Evolutionary conservation across 495 filamentous ascomycete species (phyloP).

Genomic region (Halenospora varia): DNA sequence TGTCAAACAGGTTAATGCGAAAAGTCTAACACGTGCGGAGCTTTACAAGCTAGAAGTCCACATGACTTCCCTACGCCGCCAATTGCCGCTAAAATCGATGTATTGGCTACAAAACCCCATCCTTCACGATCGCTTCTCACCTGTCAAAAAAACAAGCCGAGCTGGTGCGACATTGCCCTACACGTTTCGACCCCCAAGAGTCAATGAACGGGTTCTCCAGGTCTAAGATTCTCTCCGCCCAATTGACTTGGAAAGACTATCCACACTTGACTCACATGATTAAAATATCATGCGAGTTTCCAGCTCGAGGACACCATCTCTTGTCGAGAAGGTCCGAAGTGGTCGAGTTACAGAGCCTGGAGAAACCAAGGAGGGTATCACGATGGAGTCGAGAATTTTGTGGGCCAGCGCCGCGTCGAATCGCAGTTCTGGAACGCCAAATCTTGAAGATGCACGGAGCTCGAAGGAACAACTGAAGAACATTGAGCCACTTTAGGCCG

Average conservation of each 20-base stretch:
- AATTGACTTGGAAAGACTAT: constrained; percentile 13
- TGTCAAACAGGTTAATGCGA: constrained; percentile 1
- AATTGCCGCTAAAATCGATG: constrained; percentile 10
- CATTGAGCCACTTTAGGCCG: constrained; percentile 5
- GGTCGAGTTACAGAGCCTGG: constrained; percentile 6
- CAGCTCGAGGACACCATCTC: constrained; percentile 3
- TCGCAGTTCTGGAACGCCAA: constrained; percentile 6
- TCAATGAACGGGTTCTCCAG: constrained; percentile 15
- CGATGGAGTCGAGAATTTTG: constrained; percentile 10
- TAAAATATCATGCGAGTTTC: constrained; percentile 22
- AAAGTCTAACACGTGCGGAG: background rate
- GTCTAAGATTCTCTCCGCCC: constrained; percentile 12
- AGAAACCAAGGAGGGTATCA: constrained; percentile 8
- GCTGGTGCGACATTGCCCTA: background rate
- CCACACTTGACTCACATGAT: constrained; percentile 27
- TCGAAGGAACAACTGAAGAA: background rate
- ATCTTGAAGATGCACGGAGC: constrained; percentile 16
- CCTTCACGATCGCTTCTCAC: background rate
- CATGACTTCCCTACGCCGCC: constrained; percentile 12
- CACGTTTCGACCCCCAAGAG: background rate
- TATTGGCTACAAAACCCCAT: constrained; percentile 19
- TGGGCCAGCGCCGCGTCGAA: constrained; percentile 13
- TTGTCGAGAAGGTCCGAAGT: constrained; percentile 3
- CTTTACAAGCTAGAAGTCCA: background rate
- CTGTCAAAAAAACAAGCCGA: background rate